Conservation (phyloP, 192 early-diverging fungal genomes). For the Backusella tarrabulga region DNA sequence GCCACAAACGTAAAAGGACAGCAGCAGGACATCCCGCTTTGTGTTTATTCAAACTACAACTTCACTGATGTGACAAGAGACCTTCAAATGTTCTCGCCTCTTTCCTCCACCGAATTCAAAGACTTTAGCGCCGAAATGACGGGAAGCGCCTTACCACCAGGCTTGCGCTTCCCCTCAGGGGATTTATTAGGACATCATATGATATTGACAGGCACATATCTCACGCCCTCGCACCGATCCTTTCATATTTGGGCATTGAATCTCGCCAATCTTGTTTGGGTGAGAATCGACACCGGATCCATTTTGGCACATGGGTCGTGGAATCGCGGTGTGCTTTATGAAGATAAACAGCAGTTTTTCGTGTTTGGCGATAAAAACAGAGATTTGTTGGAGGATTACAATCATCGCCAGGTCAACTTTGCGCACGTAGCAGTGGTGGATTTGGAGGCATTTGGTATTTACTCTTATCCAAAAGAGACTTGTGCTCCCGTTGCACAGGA, state of each 20-base stretch:
- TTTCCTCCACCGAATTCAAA: slow-evolving; percentile 48
- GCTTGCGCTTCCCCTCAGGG: slow-evolving; percentile 72
- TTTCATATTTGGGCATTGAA: slow-evolving; percentile 70
- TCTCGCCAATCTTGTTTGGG: slow-evolving; percentile 54
- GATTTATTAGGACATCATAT: slow-evolving; percentile 63
- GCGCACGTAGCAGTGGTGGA: slow-evolving; percentile 64
- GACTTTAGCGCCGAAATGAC: slow-evolving; percentile 63
- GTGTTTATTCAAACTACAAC: slow-evolving; percentile 77
- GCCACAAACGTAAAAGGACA: neutral
- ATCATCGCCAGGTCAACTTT: slow-evolving; percentile 74
- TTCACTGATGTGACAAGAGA: slow-evolving; percentile 70
- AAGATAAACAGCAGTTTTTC: slow-evolving; percentile 57
- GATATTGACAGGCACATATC: slow-evolving; percentile 67
- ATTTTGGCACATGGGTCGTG: slow-evolving; percentile 69
- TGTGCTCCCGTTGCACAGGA: slow-evolving; percentile 48
- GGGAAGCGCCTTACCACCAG: slow-evolving; percentile 65
- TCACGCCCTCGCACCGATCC: slow-evolving; percentile 58
- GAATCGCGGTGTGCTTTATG: slow-evolving; percentile 66
- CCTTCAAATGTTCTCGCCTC: slow-evolving; percentile 58
- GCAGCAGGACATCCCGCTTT: slow-evolving; percentile 26
- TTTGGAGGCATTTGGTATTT: slow-evolving; percentile 67
- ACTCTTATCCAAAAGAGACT: slow-evolving; percentile 46
- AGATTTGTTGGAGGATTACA: slow-evolving; percentile 70
- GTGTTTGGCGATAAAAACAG: slow-evolving; percentile 68
- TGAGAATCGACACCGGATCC: slow-evolving; percentile 60